Percentiles rank a stretch among this genome's conserved stretches.
These are phyloP conservation scores for Gleditsia sinensis DNA, from an alignment of 306 rosid genomes.

Conservation along the genomic window DNA sequence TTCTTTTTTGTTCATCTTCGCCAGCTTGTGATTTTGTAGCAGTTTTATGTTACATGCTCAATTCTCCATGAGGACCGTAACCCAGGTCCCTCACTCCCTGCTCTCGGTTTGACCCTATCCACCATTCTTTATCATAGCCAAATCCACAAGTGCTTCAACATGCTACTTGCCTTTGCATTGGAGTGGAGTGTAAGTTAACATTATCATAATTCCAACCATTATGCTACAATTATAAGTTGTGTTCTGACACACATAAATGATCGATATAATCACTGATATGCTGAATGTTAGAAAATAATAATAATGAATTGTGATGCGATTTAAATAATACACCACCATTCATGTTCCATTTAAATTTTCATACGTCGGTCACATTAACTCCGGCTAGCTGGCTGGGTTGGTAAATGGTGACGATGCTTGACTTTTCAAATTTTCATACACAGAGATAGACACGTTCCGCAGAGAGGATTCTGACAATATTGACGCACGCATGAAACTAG, in stretches of 20 bases:
- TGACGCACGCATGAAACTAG: conserved; percentile 11
- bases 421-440: neutral
- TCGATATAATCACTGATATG: neutral
- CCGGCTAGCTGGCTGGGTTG: neutral
- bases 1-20: no score
- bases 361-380: no score
- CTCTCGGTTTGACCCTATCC: no score
- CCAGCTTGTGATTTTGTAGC: no score
- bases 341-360: no score
- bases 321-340: neutral
- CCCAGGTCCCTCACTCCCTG: no score
- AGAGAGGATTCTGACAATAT: conserved; percentile 22
- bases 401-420: neutral
- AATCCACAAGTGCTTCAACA: neutral
- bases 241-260: neutral
- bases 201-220: neutral
- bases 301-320: neutral
- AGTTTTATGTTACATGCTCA: neutral
- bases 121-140: neutral
- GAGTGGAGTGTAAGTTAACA: no score
- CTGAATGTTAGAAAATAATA: neutral
- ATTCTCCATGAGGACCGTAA: neutral
- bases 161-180: no score
- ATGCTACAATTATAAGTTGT: neutral
- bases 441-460: neutral